Base-by-base conservation (phyloP, 2,329 filamentous ascomycete species). In the Chaetomium strumarium region DNA sequence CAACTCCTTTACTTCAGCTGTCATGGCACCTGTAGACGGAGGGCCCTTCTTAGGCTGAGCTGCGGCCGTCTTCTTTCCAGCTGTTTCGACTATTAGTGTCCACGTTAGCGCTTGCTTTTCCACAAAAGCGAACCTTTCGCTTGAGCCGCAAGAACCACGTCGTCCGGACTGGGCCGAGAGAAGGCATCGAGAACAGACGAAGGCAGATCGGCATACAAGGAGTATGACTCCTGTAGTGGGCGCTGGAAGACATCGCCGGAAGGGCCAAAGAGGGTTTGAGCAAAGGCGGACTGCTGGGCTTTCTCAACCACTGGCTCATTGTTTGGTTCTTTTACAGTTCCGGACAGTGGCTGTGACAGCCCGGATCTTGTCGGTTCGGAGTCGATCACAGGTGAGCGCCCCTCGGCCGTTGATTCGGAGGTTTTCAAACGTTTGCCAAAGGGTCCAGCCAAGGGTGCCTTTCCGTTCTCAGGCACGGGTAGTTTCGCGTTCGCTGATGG, bases 141-240 rank as follows among this genome's bases (percentile, higher is more conserved):
- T 76, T 96, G 92, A 62, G 91, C 92, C 68, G 85, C 83, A 58
- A 90, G 78, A 63, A 96, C 88, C 65, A 93, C 73, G 68, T 96
- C 91, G 73, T 97, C 91, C 61, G 91, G 91, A 71, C 91, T 96
- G 51, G 92, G 91, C 67, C 83, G 82, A 75, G 85, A 76, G 72
- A 96, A 96, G 54, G 84, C 81, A 65, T 82, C 74, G 64, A 75
- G 65, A 70, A 75, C 65, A 67, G 75, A 75, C 51, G 72, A 69
- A 30, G 75, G 69, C 38, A 75, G 75, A 13, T 70, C 70, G 60
- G 75, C 70, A 55, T 80, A 80, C 63, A 80, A 30, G 30, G 34
- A n/a, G 13, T n/a, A 37, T n/a, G n/a, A 37, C 34, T 16, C 34
- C 34, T 8, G 34, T n/a, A 3, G 14, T 16, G 34, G 2, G 14